A percentile compares a stretch with the other conserved stretches of the same genome.
Evolutionary conservation across 305 asterid genomes (phyloP).

Genomic region (Coffea humblotiana): DNA sequence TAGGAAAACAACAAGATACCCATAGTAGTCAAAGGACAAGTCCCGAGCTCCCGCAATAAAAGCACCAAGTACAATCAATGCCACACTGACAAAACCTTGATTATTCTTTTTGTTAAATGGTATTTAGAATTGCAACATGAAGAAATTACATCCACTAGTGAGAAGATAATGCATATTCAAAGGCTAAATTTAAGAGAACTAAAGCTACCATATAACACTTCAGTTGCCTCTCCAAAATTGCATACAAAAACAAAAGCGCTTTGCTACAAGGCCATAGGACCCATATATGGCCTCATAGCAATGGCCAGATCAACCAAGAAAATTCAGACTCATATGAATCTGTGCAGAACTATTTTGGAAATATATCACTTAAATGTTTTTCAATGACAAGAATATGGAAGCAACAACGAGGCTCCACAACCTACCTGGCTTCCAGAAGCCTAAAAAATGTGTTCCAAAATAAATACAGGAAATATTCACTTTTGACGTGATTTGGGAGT

Average conservation of each 20-base stretch:
- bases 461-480: background rate
- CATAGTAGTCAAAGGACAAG: constrained; percentile 68
- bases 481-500: background rate
- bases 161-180: background rate
- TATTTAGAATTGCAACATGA: constrained; percentile 17
- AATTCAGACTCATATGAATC: background rate
- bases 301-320: background rate
- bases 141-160: constrained; percentile 9
- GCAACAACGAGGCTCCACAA: background rate
- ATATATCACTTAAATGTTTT: background rate
- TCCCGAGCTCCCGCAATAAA: constrained; percentile 87
- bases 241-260: constrained; percentile 1
- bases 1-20: constrained; percentile 68
- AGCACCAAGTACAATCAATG: constrained; percentile 70
- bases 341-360: background rate
- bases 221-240: background rate
- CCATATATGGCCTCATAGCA: too few relatives aligned
- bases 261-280: background rate
- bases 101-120: constrained; percentile 25
- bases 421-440: background rate
- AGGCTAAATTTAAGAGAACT: background rate
- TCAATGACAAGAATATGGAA: background rate
- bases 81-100: constrained; percentile 61
- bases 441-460: background rate
- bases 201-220: background rate